Evolutionary conservation across 2,329 filamentous ascomycete genomes (phyloP), one percentile per base, ranked within the genome.

Genomic region (Aureobasidium vineae): DNA sequence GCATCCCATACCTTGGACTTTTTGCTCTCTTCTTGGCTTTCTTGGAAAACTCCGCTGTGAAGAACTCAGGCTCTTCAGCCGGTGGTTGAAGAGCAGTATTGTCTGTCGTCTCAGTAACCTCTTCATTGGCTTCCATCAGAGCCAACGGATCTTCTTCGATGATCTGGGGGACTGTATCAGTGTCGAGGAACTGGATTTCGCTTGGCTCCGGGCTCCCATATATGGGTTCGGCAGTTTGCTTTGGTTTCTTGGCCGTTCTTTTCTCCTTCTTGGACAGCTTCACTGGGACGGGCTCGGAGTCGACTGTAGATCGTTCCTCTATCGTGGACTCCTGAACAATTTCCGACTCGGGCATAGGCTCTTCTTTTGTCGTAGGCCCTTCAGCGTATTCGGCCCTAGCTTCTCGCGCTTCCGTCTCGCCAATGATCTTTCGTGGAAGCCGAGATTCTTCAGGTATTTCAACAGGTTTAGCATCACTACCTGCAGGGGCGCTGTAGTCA

Each of bases 211-310:
- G 2, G 10, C 36, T 26, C 6, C n/a, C 60, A 3, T 23, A 19
- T 6, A 26, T n/a, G 8, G n/a, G 19, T 8, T 41, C 60, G 7
- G 23, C 28, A 13, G 23, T 8, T 26, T 43, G 56, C 21, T 63
- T 54, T 31, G 21, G 5, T 52, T 71, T 71, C 67, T 70, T 73
- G 2, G 72, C 73, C 68, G 80, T 80, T 57, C 78, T 78, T 71
- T 79, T 79, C 33, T 78, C 76, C 59, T 80, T 81, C 72, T 80
- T 79, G 38, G 76, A 75, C 67, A 72, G 72, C 69, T 77, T 77
- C 33, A 66, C n/a, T 15, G 57, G 40, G 15, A 36, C 26, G 26
- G 15, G 15, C 10, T 54, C 50, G 4, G 31, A 1, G n/a, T 23
- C 50, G 19, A n/a, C 50, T 15, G 16, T 10, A 38, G 50, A 38